phyloP scores from a whole-genome alignment of 2,329 filamentous ascomycete genomes.

The Arthroderma sp. region DNA sequence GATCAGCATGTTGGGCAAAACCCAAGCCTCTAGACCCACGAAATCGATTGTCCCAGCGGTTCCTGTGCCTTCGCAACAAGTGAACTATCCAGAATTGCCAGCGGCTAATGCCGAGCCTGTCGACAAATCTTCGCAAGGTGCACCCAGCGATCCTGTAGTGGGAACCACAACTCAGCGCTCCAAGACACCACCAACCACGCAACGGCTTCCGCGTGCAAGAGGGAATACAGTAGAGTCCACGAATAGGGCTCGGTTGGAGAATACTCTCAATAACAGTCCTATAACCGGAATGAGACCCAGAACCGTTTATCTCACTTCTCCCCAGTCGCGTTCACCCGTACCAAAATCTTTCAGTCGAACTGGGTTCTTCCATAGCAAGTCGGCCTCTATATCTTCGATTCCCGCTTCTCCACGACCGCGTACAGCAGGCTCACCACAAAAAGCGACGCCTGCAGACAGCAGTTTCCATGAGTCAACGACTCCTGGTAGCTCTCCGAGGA shows the following conservation, averaged over 20 bases:
- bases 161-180: slow-evolving; percentile 8
- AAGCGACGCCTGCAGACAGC: slow-evolving; percentile 49
- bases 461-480: slow-evolving; percentile 43
- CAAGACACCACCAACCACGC: slow-evolving; percentile 9
- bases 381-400: slow-evolving; percentile 45
- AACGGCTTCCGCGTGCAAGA: not conserved
- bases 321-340: slow-evolving; percentile 10
- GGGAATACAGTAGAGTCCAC: not conserved
- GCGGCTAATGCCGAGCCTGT: slow-evolving; percentile 3
- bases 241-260: not conserved
- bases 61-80: slow-evolving; percentile 17
- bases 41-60: slow-evolving; percentile 31
- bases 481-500: slow-evolving; percentile 43
- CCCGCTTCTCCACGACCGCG: slow-evolving; percentile 38
- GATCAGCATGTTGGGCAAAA: slow-evolving; percentile 60
- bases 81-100: slow-evolving; percentile 26
- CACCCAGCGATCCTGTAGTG: slow-evolving; percentile 11
- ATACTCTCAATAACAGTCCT: too few species aligned
- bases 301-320: slow-evolving; percentile 7
- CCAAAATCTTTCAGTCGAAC: slow-evolving; percentile 11
- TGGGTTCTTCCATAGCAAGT: slow-evolving; percentile 44
- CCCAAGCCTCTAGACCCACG: slow-evolving; percentile 33
- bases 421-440: slow-evolving; percentile 37
- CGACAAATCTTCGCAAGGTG: slow-evolving; percentile 7
- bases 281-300: slow-evolving; percentile 1